phyloP scores from a whole-genome alignment of 257 asterid genomes.

The Plantago major region DNA sequence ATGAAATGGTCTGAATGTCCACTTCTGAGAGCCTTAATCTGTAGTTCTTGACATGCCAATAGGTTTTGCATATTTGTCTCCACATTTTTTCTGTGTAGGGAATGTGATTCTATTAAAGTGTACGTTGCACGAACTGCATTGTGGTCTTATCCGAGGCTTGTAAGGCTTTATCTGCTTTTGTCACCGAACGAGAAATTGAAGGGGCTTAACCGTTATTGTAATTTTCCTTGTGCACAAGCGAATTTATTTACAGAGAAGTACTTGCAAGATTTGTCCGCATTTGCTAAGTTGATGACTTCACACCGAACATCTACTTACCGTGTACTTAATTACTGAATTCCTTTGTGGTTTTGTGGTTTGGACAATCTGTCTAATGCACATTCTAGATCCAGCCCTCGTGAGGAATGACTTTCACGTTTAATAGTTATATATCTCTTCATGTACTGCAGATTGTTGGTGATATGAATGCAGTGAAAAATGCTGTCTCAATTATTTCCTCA shows the following conservation, averaged over 20 bases:
- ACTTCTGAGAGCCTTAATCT: conserved; percentile 2
- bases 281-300: conserved; percentile 11
- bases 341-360: background rate
- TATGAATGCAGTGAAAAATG: conserved; percentile 64
- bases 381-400: background rate
- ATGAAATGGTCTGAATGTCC: conserved; percentile 13
- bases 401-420: conserved; percentile 9
- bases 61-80: conserved; percentile 6
- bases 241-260: conserved; percentile 5
- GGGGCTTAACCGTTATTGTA: background rate
- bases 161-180: conserved; percentile 8
- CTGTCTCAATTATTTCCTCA: conserved; percentile 61
- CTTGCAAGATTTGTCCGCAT: background rate
- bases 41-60: conserved; percentile 7
- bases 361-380: background rate
- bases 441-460: conserved; percentile 78
- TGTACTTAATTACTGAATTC: conserved; percentile 1
- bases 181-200: conserved; percentile 1
- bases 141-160: conserved; percentile 1
- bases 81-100: conserved; percentile 5
- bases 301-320: conserved; percentile 5
- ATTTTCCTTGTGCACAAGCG: background rate
- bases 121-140: conserved; percentile 12
- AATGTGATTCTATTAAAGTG: conserved; percentile 14
- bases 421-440: conserved; percentile 15